Conservation (phyloP, 768 basidiomycete genomes). For the Gloeostereum incarnatum region DNA sequence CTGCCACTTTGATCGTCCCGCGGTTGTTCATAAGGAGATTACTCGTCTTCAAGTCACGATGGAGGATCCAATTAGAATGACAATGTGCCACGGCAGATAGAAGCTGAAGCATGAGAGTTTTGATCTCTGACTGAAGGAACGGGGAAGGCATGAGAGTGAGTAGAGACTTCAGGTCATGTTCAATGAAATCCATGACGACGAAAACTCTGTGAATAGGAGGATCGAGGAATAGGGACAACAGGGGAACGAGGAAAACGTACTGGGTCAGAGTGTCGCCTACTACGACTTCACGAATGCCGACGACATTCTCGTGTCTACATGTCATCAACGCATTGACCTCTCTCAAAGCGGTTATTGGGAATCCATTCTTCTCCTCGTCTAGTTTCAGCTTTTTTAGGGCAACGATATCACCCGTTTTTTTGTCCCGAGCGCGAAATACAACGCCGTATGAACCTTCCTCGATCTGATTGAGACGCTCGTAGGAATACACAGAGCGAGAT, state of each 20-base stretch:
- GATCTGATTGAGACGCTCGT: constrained; percentile 93
- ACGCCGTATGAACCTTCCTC: constrained; percentile 98
- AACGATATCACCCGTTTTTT: constrained; percentile 90
- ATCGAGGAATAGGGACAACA: constrained; percentile 1
- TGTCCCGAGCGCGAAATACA: constrained; percentile 94
- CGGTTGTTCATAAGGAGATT: constrained; percentile 99
- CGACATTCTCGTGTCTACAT: constrained; percentile 92
- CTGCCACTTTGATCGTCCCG: constrained; percentile 96
- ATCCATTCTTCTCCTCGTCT: constrained; percentile 97
- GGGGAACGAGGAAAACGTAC: constrained; percentile 31
- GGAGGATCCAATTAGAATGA: constrained; percentile 95
- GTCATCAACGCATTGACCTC: constrained; percentile 96
- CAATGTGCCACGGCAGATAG: constrained; percentile 90
- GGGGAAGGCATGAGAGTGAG: constrained; percentile 92
- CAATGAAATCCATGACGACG: constrained; percentile 99
- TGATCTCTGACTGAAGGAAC: constrained; percentile 96
- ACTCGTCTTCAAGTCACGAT: constrained; percentile 95
- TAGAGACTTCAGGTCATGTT: constrained; percentile 97
- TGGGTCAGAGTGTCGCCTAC: constrained; percentile 98
- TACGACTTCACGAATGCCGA: constrained; percentile 93
- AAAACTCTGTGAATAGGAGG: constrained; percentile 62
- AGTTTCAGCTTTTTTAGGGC: constrained; percentile 97
- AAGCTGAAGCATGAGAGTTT: constrained; percentile 91
- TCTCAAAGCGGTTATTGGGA: constrained; percentile 92
- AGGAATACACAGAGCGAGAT: constrained; percentile 89